Conservation (phyloP, 495 filamentous ascomycete species). For the Chaetomium fimeti region DNA sequence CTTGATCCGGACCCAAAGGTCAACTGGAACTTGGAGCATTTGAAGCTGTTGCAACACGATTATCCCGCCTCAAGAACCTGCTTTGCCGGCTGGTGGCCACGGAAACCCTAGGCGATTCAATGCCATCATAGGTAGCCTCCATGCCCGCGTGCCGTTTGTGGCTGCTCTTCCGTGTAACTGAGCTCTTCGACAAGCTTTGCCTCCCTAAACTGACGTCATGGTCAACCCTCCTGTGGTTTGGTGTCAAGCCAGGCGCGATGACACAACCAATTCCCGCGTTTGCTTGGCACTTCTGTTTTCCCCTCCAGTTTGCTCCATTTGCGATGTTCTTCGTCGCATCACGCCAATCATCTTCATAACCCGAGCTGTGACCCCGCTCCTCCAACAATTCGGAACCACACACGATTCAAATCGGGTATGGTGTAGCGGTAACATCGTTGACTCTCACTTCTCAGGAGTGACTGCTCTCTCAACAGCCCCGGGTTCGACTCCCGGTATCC, state of each 20-base stretch:
- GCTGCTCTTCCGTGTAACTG: neutral
- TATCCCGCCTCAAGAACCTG: neutral
- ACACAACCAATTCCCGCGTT: neutral
- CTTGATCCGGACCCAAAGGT: neutral
- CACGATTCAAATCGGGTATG: slow-evolving; percentile 20
- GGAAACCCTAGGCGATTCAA: neutral
- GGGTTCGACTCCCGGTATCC: slow-evolving; percentile 20
- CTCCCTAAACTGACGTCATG: slow-evolving; percentile 5
- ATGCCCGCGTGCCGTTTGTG: too few species aligned
- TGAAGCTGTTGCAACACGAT: neutral
- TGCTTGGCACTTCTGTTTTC: neutral
- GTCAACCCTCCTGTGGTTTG: neutral
- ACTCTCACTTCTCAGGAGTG: slow-evolving; percentile 19
- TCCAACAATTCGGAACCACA: slow-evolving; percentile 16
- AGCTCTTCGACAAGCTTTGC: neutral
- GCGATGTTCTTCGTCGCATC: too few species aligned
- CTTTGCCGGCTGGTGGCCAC: neutral
- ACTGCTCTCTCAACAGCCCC: slow-evolving; percentile 10
- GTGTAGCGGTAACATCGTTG: slow-evolving; percentile 23
- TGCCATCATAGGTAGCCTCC: too few species aligned
- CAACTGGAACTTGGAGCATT: neutral
- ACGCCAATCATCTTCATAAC: neutral
- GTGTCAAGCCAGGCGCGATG: neutral
- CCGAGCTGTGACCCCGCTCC: neutral
- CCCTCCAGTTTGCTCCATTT: neutral